These are phyloP conservation scores for Aspergillus aculeatus DNA, from an alignment of 2,329 filamentous ascomycete genomes.

Conservation along the genomic window DNA sequence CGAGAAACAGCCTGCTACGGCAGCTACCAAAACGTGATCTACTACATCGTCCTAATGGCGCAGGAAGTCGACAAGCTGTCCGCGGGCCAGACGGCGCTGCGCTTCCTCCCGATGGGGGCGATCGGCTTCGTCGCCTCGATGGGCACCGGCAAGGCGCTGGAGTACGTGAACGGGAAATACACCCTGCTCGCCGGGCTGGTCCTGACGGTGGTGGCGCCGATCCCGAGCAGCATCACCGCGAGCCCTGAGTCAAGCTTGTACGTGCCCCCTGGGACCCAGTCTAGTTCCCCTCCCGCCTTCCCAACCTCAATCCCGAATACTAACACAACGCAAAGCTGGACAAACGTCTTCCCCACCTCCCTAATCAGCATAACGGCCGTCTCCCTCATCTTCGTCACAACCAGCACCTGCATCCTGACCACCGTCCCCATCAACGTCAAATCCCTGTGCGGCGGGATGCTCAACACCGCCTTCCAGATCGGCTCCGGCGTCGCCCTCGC, in stretches of 20 bases:
- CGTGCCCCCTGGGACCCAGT: conserved; percentile 1
- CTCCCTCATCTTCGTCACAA: conserved; percentile 44
- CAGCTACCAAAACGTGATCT: conserved; percentile 45
- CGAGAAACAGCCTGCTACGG: conserved; percentile 38
- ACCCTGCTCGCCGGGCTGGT: conserved; percentile 37
- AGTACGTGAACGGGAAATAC: conserved; percentile 40
- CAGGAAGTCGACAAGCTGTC: conserved; percentile 42
- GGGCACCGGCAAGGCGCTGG: conserved; percentile 37
- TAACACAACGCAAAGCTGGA: conserved; percentile 30
- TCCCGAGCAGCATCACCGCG: conserved; percentile 33
- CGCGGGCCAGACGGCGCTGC: conserved; percentile 40
- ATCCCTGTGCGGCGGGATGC: conserved; percentile 43
- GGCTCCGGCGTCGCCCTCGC: conserved; percentile 43
- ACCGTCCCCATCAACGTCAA: conserved; percentile 45
- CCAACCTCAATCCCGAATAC: not conserved
- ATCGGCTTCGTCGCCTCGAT: conserved; percentile 41
- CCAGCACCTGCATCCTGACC: conserved; percentile 42
- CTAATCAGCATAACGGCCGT: conserved; percentile 43
- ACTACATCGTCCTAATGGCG: conserved; percentile 45
- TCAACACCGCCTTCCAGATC: conserved; percentile 47
- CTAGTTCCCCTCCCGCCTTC: too few species aligned
- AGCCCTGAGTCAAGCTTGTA: conserved; percentile 26
- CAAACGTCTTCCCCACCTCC: conserved; percentile 40
- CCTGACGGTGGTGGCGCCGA: conserved; percentile 39
- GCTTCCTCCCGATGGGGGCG: conserved; percentile 44